Evolutionary conservation across 1,284 basidiomycete species (phyloP), one percentile per base, ranked within the genome.

Genomic region (Agroathelia rolfsii): DNA sequence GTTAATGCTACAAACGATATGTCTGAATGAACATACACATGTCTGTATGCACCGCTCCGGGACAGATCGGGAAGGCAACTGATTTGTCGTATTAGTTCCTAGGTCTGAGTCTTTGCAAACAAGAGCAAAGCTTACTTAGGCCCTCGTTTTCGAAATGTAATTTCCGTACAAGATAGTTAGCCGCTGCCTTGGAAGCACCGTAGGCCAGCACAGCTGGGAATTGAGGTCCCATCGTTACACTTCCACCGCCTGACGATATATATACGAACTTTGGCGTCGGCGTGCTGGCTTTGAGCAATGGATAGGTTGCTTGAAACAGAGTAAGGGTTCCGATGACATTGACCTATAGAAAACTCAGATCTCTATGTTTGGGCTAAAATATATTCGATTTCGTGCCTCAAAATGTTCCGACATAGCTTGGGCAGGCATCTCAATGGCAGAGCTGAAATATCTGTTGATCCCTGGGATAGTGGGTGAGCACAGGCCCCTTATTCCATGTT

Each of bases 281-380:
- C 9, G 26, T 28, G 26, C 26, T 28, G 8, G 26, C 26, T 28
- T 28, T 28, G 8, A 28, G 26, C 26, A 28, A 14, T 14, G 26
- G 26, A 14, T 28, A 28, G 9, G 26, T 14, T 8, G 26, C 13
- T 14, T 28, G 26, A 14, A 28, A 28, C 8, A 28, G 26, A 8
- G 15, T 14, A 8, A 9, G 26, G 26, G 26, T 8, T 8, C 26
- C 26, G 26, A 28, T 14, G 9, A 28, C 26, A 14, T 28, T 28
- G 26, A 28, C 13, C 26, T 28, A 28, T 8, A n/a, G n/a, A n/a
- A n/a, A 7, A 9, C 26, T 7, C 8, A 9, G 26, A 28, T 28
- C 10, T 9, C 8, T 9, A 28, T 28, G 26, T 14, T 9, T 9
- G 26, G 8, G 26, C 11, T 8, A 14, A 8, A 28, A 14, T 8